Evolutionary conservation across 2,329 filamentous ascomycete species (phyloP).

Genomic region (Herpotrichia juniperi): DNA sequence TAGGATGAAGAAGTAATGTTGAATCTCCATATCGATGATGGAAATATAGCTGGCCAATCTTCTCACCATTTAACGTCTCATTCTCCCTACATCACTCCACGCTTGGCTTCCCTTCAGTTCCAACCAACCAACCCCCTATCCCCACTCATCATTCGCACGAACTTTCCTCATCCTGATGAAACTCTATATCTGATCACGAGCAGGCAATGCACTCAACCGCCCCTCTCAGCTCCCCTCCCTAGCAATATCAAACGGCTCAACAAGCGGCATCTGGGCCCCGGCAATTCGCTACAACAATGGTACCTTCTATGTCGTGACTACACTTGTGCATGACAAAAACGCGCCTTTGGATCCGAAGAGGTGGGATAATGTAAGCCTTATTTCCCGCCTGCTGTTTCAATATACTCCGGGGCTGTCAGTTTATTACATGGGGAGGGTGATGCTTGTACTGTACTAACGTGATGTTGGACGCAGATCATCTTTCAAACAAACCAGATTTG

Average conservation of each 20-base stretch:
- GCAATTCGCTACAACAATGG: constrained; percentile 49
- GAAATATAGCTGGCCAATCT: neutral
- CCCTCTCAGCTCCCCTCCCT: constrained; percentile 48
- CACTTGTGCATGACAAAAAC: constrained; percentile 37
- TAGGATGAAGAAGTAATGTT: neutral
- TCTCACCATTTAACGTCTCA: neutral
- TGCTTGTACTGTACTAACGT: neutral
- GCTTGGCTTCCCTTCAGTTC: too few species aligned
- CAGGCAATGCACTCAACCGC: constrained; percentile 43
- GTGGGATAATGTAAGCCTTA: constrained; percentile 45
- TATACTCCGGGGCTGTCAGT: neutral
- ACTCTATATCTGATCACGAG: neutral
- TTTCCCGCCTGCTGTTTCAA: neutral
- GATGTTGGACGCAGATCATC: constrained; percentile 41
- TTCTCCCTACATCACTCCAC: neutral
- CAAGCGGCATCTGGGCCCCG: constrained; percentile 50
- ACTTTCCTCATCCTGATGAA: neutral
- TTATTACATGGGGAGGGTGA: neutral
- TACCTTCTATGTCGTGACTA: constrained; percentile 50
- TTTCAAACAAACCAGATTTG: constrained; percentile 54
- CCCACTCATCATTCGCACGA: neutral
- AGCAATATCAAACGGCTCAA: constrained; percentile 36
- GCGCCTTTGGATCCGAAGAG: constrained; percentile 30
- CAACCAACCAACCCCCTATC: neutral
- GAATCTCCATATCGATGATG: too few species aligned